A percentile compares a stretch with the other conserved stretches of the same genome.
These are phyloP conservation scores for Botrytis pseudocinerea DNA, from an alignment of 2,329 filamentous ascomycete species.

Conservation along the genomic window DNA sequence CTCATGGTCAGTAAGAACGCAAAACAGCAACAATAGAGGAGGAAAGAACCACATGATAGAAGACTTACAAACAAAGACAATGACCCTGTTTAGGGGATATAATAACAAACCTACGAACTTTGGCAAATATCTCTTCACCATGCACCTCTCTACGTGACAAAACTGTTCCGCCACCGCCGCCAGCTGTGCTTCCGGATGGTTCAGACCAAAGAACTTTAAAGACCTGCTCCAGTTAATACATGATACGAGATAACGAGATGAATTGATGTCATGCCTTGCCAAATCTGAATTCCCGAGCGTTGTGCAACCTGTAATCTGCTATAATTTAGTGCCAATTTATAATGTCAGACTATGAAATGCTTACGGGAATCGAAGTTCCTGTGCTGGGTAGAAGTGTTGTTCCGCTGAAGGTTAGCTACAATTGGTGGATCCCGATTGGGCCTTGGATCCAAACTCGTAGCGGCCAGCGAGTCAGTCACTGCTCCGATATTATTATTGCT, in stretches of 20 bases:
- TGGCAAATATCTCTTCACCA: not conserved
- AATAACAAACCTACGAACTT: conserved; percentile 6
- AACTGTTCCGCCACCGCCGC: not conserved
- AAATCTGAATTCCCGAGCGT: not conserved
- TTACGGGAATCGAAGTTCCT: not conserved
- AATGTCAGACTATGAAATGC: too few relatives aligned
- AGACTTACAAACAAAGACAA: conserved; percentile 12
- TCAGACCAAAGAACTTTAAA: conserved; percentile 18
- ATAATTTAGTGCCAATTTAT: not conserved
- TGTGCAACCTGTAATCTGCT: not conserved
- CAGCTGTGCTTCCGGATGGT: not conserved
- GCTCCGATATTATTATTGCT: not conserved
- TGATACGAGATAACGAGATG: too few relatives aligned
- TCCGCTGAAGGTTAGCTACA: not conserved
- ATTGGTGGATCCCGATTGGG: not conserved
- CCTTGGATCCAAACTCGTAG: not conserved
- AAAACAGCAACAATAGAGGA: too few relatives aligned
- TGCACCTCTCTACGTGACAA: not conserved
- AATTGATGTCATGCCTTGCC: not conserved
- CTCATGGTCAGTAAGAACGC: not conserved
- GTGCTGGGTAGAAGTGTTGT: not conserved
- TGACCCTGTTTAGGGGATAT: not conserved
- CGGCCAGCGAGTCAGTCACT: not conserved
- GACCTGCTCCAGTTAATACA: conserved; percentile 1
- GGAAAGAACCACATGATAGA: too few relatives aligned